Evolutionary conservation across 208 protist species (phyloP).

Genomic region (Crithidia brevicula): DNA sequence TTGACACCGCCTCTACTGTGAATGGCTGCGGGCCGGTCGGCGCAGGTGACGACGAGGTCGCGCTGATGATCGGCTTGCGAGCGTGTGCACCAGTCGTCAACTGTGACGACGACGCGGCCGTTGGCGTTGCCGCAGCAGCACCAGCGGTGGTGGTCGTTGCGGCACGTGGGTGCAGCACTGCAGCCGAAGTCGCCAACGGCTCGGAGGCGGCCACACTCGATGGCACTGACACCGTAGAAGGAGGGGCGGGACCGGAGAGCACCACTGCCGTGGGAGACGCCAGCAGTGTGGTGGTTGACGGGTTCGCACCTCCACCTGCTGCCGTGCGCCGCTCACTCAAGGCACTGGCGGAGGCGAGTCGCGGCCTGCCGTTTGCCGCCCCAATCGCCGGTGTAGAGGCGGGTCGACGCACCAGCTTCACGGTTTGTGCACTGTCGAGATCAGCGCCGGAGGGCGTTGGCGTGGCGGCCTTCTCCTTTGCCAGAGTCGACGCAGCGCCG

Average conservation of each 20-base stretch:
- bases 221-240: background rate
- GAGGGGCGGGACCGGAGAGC: background rate
- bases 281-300: background rate
- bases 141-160: background rate
- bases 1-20: no score
- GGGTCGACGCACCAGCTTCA: background rate
- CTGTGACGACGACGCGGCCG: no score
- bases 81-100: background rate
- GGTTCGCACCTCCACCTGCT: background rate
- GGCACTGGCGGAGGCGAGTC: background rate
- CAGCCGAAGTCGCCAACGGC: background rate
- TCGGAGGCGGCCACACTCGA: no score
- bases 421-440: background rate
- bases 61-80: slow-evolving; percentile 7
- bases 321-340: background rate
- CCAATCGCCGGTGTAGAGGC: background rate
- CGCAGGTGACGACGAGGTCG: background rate
- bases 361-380: background rate
- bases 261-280: background rate
- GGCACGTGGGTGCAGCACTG: no score
- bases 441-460: background rate
- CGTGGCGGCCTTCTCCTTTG: background rate
- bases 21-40: no score
- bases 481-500: background rate
- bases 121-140: background rate